Percentiles rank a stretch among this genome's conserved stretches.
Evolutionary conservation across 805 yeast genomes (phyloP).

Genomic region (Saccharomycopsis amapae): DNA sequence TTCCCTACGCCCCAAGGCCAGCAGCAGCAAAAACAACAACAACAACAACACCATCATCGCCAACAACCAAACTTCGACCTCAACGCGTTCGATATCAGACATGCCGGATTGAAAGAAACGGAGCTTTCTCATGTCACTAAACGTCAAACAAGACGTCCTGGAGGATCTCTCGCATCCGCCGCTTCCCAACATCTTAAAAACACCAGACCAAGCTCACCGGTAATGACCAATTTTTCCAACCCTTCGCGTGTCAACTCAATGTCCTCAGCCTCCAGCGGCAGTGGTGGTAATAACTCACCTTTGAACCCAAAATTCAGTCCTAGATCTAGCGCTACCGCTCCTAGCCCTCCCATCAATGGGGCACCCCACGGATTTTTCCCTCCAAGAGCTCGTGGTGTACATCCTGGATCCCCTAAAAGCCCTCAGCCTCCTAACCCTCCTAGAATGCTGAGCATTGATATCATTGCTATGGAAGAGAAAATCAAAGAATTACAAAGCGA

Average conservation of each 20-base stretch:
- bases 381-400: conserved; percentile 11
- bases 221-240: neutral
- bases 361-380: conserved; percentile 14
- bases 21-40: no score
- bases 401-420: conserved; percentile 5
- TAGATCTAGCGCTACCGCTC: conserved; percentile 1
- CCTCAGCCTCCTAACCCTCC: conserved; percentile 1
- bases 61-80: no score
- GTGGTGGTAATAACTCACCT: conserved; percentile 10
- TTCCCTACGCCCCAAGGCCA: no score
- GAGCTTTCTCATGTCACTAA: conserved; percentile 15
- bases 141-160: conserved; percentile 19
- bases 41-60: no score
- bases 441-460: conserved; percentile 13
- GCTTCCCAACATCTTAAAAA: conserved; percentile 20
- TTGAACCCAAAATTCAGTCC: conserved; percentile 16
- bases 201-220: conserved; percentile 7
- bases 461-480: conserved; percentile 21
- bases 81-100: conserved; percentile 10
- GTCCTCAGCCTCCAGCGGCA: conserved; percentile 5
- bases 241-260: conserved; percentile 11
- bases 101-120: conserved; percentile 18
- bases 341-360: neutral
- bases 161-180: conserved; percentile 19
- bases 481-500: conserved; percentile 15